Evolutionary conservation across 2,329 filamentous ascomycete species (phyloP).

Genomic region (Colletotrichum sp.): DNA sequence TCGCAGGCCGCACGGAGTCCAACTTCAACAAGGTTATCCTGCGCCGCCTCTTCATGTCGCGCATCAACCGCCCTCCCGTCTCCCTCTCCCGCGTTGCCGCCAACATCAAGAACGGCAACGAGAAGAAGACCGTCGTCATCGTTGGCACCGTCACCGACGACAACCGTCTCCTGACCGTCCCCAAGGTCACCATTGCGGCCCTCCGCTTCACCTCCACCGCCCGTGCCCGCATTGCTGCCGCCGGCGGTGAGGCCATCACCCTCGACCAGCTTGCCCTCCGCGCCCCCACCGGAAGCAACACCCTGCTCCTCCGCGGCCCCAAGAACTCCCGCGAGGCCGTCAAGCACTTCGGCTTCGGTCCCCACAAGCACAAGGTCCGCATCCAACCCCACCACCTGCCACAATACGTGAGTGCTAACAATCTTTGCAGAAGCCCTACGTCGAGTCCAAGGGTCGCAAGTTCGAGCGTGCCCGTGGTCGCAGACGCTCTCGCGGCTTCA

Average conservation of each 20-base stretch:
- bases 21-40: constrained; percentile 99
- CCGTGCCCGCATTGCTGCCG: constrained; percentile 89
- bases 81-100: constrained; percentile 88
- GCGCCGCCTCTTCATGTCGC: constrained; percentile 96
- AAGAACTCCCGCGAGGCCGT: constrained; percentile 98
- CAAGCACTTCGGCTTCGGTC: constrained; percentile 99
- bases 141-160: constrained; percentile 97
- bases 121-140: constrained; percentile 89
- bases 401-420: constrained; percentile 34
- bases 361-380: constrained; percentile 93
- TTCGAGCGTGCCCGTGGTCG: constrained; percentile 99
- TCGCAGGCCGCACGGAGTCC: constrained; percentile 87
- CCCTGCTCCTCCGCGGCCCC: constrained; percentile 93
- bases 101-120: constrained; percentile 69
- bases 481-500: constrained; percentile 98
- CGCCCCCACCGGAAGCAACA: constrained; percentile 95
- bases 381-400: constrained; percentile 3
- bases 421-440: constrained; percentile 80
- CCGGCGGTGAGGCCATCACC: constrained; percentile 93
- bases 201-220: constrained; percentile 97
- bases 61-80: constrained; percentile 96
- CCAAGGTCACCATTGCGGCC: constrained; percentile 92
- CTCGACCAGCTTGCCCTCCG: constrained; percentile 97
- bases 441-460: constrained; percentile 99
- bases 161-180: constrained; percentile 88